These are phyloP conservation scores for Meyerozyma smithsonii DNA, from an alignment of 1,139 yeast genomes.

Conservation along the genomic window DNA sequence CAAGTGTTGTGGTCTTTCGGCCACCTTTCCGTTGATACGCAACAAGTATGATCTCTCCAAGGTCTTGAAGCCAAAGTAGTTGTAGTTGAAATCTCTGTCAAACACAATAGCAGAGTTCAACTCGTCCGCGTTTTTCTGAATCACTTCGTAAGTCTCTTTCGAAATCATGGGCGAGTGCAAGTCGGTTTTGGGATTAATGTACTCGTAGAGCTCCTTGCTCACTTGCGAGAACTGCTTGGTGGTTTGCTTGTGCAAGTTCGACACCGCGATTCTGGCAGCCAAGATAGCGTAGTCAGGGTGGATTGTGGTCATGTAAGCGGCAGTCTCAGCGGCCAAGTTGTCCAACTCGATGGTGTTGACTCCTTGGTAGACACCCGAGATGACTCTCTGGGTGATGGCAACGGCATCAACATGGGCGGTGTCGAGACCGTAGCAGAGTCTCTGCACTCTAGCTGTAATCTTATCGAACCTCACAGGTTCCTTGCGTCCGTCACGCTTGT, in stretches of 20 bases:
- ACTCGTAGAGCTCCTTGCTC: conserved; percentile 59
- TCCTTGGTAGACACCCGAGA: conserved; percentile 91
- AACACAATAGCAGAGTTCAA: conserved; percentile 59
- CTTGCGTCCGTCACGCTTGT: conserved; percentile 70
- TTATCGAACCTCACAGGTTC: conserved; percentile 67
- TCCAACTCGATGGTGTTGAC: conserved; percentile 91
- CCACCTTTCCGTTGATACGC: conserved; percentile 25
- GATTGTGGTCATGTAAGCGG: conserved; percentile 93
- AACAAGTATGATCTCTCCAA: conserved; percentile 45
- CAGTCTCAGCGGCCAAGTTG: conserved; percentile 94
- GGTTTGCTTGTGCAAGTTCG: conserved; percentile 90
- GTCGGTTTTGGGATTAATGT: conserved; percentile 70
- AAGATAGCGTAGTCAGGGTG: conserved; percentile 95
- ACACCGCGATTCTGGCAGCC: conserved; percentile 93
- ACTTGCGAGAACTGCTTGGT: conserved; percentile 85
- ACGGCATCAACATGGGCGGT: conserved; percentile 82
- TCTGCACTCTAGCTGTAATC: conserved; percentile 47
- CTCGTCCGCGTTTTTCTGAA: conserved; percentile 61
- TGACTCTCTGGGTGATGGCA: conserved; percentile 82
- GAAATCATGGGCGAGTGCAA: conserved; percentile 78
- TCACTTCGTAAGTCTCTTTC: conserved; percentile 60
- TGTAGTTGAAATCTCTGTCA: conserved; percentile 36
- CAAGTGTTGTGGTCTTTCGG: conserved; percentile 51
- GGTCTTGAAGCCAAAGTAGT: conserved; percentile 53
- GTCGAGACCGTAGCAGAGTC: conserved; percentile 77